Evolutionary conservation across 106 monocot species (phyloP).

Genomic region (Dactylorhiza incarnata): DNA sequence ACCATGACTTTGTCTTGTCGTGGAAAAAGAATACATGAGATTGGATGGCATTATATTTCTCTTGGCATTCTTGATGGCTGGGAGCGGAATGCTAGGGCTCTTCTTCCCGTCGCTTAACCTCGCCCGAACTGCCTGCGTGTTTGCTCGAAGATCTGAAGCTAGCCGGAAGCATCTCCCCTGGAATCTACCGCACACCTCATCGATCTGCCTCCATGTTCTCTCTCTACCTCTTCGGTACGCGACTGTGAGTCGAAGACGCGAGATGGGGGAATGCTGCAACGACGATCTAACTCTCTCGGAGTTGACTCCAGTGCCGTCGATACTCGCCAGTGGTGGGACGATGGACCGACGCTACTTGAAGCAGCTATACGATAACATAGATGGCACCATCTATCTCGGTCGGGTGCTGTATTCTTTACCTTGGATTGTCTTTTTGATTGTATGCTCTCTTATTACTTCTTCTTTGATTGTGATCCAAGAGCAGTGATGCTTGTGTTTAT

Average conservation of each 20-base stretch:
- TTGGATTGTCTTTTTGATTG: background rate
- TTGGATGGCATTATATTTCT: too few species aligned
- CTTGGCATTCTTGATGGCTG: too few species aligned
- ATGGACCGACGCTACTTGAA: conserved; percentile 46
- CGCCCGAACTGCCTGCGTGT: too few species aligned
- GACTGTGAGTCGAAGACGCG: background rate
- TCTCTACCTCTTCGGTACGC: background rate
- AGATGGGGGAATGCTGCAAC: conserved; percentile 46
- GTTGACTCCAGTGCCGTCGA: background rate
- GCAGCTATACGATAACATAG: conserved; percentile 69
- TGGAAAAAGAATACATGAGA: too few species aligned
- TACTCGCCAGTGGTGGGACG: background rate
- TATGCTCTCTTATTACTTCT: background rate
- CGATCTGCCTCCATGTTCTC: too few species aligned
- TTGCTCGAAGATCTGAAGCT: too few species aligned
- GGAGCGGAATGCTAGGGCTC: too few species aligned
- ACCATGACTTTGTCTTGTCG: too few species aligned
- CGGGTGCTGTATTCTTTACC: conserved; percentile 15
- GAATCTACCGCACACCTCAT: too few species aligned
- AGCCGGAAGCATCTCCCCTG: too few species aligned
- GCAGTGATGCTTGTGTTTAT: background rate
- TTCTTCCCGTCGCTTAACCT: too few species aligned
- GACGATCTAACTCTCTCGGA: conserved; percentile 8
- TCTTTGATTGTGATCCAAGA: background rate
- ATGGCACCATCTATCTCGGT: conserved; percentile 52